Evolutionary conservation across 306 rosid species (phyloP).

Genomic region (Acacia confusa): DNA sequence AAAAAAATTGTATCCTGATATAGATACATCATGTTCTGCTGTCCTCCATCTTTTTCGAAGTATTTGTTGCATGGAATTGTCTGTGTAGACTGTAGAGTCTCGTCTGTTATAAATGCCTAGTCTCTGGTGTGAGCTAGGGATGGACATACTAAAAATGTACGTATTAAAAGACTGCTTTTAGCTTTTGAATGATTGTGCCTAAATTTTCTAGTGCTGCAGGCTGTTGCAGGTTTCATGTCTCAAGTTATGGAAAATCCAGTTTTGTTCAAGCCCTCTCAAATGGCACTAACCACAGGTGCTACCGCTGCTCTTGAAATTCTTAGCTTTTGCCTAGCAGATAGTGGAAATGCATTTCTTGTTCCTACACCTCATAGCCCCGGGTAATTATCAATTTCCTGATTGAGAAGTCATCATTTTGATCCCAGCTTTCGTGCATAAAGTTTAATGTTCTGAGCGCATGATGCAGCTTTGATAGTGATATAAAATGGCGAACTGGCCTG

Average conservation of each 20-base stretch:
- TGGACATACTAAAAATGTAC: neutral
- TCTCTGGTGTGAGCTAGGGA: neutral
- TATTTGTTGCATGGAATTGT: neutral
- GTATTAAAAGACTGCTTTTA: neutral
- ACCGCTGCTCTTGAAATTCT: conserved; percentile 81
- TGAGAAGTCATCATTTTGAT: conserved; percentile 10
- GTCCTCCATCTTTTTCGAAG: neutral
- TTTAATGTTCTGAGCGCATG: conserved; percentile 36
- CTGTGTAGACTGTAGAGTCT: neutral
- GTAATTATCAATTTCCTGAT: conserved; percentile 46
- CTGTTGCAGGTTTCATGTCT: conserved; percentile 87
- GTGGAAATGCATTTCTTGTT: conserved; percentile 88
- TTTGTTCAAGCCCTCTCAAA: conserved; percentile 66
- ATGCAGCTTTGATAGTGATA: conserved; percentile 77
- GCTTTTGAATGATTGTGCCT: conserved; percentile 10
- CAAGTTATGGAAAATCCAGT: conserved; percentile 61
- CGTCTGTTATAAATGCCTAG: neutral
- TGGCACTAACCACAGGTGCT: conserved; percentile 74
- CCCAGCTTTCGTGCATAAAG: conserved; percentile 9
- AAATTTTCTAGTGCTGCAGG: conserved; percentile 52
- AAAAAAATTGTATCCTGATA: neutral
- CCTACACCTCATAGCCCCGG: conserved; percentile 87
- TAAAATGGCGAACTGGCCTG: conserved; percentile 78
- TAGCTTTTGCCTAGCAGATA: conserved; percentile 88
- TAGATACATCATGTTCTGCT: neutral